Base-by-base conservation (phyloP, 192 early-diverging fungal genomes). In the Chytriomyces confervae region DNA sequence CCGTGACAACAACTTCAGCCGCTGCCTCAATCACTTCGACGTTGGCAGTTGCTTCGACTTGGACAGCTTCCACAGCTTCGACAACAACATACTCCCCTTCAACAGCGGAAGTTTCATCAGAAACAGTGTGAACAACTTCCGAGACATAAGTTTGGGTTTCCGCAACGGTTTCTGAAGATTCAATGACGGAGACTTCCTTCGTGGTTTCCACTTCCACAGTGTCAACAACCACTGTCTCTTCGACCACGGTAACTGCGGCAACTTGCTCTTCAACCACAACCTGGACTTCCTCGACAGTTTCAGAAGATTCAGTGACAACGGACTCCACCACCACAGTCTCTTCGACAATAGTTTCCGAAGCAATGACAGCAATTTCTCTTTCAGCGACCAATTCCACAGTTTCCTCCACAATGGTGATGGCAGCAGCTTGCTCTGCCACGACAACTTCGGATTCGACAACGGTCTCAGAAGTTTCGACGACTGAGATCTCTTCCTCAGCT, bases 401-500 rank as follows among this genome's bases (percentile, higher is more conserved):
- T 47, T 24, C 61, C 20, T 62, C 61, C n/a, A 23, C 61, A 24
- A 23, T 45, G n/a, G 45, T 49, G 9, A 24, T 46, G 63, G 63
- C 72, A 45, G 50, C 46, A 44, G 44, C 36, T 44, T 71, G 50
- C 53, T 36, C 24, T 16, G 3, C 57, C 11, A 57, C 69, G 2
- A 60, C 48, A 57, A 57, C 3, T 57, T 11, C 1, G 20, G 53
- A 18, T 57, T 57, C 53, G 20, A 18, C 3, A 57, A 20, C 3
- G 53, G 66, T 47, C 7, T 69, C 63, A 5, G 43, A 23, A 69
- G 67, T 9, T 36, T 57, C 50, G 36, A 44, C 51, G 53, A 50
- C 62, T 76, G 18, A 76, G 5, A 24, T 36, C n/a, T 61, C 23
- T 66, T 79, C 70, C 9, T 8, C 44, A 7, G 27, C 75, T 13